Base-by-base conservation (phyloP, 2,329 filamentous ascomycete genomes). In the Apiospora kogelbergensis region DNA sequence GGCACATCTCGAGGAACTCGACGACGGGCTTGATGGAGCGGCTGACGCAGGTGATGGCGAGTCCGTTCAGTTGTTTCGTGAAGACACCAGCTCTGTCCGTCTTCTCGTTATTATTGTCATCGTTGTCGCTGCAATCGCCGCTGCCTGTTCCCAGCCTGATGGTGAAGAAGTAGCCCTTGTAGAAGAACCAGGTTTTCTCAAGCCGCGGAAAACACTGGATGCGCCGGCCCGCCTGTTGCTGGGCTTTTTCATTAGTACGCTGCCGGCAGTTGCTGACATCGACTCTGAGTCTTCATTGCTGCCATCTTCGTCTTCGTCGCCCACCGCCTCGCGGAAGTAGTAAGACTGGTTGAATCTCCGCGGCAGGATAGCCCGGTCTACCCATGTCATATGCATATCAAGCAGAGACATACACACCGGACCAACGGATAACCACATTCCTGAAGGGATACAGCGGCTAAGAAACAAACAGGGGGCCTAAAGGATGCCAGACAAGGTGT, bases 211-310 rank as follows among this genome's bases (percentile, higher is more conserved):
- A 24, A 24, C 41, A 45, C 63, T 65, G 30, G 24, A 65, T 65
- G 41, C 80, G 77, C 2, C 80, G 74, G 70, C 78, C 80, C 67
- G 41, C 63, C 41, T n/a, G n/a, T n/a, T 79, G 78, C 44, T 76
- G 75, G 65, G 72, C 63, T 78, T 76, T 11, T 77, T 75, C 15
- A 13, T 6, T 9, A n/a, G 15, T 20, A 10, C 15, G n/a, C n/a
- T 22, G 26, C 48, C 53, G 7, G 30, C 17, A 17, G 17, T 9
- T 22, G 53, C 26, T 33, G 53, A 2, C 6, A 6, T 17, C 1
- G 53, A 60, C 7, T 60, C 53, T 7, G 7, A 9, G 10, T 37
- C 53, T 37, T n/a, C 30, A 2, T n/a, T 13, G 1, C 3, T 11
- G 17, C 30, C 53, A 6, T 22, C 30, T 10, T 60, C 53, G 17